phyloP scores from a whole-genome alignment of 169 alveolate genomes.

The Babesia sp. region DNA sequence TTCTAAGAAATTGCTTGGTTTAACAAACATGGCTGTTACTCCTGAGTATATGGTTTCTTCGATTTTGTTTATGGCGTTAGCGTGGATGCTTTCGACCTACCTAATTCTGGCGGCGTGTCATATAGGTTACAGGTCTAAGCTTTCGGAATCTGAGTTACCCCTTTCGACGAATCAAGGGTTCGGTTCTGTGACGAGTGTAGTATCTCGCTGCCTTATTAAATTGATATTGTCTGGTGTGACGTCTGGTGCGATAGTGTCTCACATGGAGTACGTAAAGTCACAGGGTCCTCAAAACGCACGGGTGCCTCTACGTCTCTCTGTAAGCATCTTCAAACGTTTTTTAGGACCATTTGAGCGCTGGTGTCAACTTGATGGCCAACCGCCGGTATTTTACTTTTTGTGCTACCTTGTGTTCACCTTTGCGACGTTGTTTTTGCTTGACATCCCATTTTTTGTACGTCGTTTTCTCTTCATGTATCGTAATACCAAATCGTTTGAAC shows the following conservation, averaged over 20 bases:
- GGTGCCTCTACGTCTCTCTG: not conserved
- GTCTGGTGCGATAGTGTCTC: not conserved
- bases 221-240: not conserved
- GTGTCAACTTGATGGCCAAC: constrained; percentile 1
- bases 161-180: not conserved
- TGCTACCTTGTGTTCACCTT: not conserved
- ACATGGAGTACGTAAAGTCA: not conserved
- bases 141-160: not conserved
- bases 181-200: not conserved
- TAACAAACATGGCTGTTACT: constrained; percentile 9
- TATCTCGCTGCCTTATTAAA: not conserved
- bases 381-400: not conserved
- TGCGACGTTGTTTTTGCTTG: not conserved
- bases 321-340: not conserved
- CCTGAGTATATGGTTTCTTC: constrained; percentile 23
- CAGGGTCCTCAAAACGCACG: not conserved
- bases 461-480: not conserved
- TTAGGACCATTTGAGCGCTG: not conserved
- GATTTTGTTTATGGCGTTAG: not conserved
- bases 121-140: not conserved
- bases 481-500: not conserved
- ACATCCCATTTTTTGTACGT: constrained; percentile 18
- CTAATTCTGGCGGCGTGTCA: constrained; percentile 11
- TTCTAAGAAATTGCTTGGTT: not conserved
- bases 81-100: constrained; percentile 3